Conservation (phyloP, 2,329 filamentous ascomycete genomes). For the Pseudogymnoascus sp. region DNA sequence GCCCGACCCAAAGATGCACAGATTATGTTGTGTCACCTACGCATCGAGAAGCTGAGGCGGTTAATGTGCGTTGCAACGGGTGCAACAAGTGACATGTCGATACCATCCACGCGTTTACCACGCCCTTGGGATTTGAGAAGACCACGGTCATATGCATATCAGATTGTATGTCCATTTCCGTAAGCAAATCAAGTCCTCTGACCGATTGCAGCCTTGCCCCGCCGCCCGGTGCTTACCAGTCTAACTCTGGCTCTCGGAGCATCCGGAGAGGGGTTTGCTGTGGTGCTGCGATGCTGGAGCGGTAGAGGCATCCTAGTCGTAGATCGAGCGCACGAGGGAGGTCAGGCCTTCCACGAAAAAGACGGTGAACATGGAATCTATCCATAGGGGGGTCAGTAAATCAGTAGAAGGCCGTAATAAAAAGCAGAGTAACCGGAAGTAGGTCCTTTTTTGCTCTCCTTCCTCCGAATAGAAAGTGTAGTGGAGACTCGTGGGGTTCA, state of each 20-base stretch:
- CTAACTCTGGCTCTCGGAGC: background rate
- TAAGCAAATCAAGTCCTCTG: background rate
- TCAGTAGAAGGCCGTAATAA: background rate
- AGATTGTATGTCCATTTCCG: background rate
- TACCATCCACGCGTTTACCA: background rate
- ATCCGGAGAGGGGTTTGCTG: background rate
- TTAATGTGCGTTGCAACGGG: conserved; percentile 2
- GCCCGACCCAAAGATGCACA: background rate
- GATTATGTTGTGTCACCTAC: background rate
- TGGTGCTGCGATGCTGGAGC: background rate
- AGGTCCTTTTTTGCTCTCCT: background rate
- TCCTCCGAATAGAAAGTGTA: background rate
- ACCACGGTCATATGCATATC: background rate
- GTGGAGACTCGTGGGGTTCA: background rate
- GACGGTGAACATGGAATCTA: background rate
- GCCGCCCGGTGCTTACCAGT: background rate
- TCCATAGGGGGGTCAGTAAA: background rate
- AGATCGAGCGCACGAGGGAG: background rate
- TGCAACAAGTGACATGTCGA: background rate
- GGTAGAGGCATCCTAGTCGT: background rate
- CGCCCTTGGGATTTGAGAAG: background rate
- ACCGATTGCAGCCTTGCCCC: background rate
- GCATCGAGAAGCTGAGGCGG: background rate
- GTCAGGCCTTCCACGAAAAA: background rate
- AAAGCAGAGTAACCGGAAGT: background rate